Conservation (phyloP, 1,139 yeast species). For the Pichia sp. region DNA sequence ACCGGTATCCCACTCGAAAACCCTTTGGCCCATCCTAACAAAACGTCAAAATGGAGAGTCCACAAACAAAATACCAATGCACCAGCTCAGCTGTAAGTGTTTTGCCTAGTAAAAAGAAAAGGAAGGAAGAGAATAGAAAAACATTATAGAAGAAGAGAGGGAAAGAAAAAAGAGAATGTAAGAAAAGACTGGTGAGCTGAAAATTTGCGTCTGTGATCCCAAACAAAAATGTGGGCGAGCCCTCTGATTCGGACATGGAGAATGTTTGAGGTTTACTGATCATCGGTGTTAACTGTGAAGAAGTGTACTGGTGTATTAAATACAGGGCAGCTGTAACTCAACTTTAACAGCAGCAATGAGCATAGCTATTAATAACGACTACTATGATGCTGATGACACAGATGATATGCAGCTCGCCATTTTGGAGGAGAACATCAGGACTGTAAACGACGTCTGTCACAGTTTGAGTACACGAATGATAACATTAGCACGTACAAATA, state of each 20-base stretch:
- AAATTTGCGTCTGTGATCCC: too few species aligned
- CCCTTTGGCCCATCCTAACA: neutral
- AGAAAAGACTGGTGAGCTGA: neutral
- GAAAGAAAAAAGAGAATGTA: neutral
- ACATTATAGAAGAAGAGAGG: neutral
- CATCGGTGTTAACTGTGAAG: too few species aligned
- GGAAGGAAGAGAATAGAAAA: slow-evolving; percentile 1
- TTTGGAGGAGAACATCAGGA: slow-evolving; percentile 61
- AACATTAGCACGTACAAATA: slow-evolving; percentile 50
- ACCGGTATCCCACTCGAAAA: too few species aligned
- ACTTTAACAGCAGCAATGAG: neutral
- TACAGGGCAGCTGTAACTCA: neutral
- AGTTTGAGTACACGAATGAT: slow-evolving; percentile 50
- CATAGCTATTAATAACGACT: neutral
- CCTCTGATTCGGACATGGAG: too few species aligned
- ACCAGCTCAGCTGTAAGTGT: slow-evolving; percentile 3
- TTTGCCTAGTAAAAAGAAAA: slow-evolving; percentile 4
- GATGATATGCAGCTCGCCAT: slow-evolving; percentile 77
- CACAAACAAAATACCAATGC: neutral
- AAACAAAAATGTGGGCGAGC: too few species aligned
- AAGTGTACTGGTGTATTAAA: too few species aligned
- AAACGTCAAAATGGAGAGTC: neutral
- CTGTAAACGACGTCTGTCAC: slow-evolving; percentile 50
- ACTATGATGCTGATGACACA: slow-evolving; percentile 34
- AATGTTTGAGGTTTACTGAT: too few species aligned